Base-by-base conservation (phyloP, 2,329 filamentous ascomycete genomes). In the Verticillium tricorpus region DNA sequence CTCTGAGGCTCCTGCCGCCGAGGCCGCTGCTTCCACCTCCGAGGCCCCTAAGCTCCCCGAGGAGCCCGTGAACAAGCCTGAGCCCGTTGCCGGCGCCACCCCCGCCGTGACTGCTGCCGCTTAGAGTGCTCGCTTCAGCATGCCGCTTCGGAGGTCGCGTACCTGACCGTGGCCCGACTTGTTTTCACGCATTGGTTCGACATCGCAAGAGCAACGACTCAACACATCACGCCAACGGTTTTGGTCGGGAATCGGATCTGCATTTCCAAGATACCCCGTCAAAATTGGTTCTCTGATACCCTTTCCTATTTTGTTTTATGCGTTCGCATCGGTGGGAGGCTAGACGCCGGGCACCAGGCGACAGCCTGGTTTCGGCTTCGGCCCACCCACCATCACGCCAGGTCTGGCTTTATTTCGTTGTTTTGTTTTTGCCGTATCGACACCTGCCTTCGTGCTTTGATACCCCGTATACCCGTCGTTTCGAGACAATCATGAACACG, bases 251-350 rank as follows among this genome's bases (percentile, higher is more conserved):
- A 78, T 76, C 79, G 78, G 79, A 78, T 81, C 77, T 83, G 81
- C 80, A 83, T 84, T 82, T 83, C 78, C 40, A 77, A 81, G 80
- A 82, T 82, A 82, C 80, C 80, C 80, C 78, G 76, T 80, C 76
- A 74, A 81, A 76, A 80, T 77, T 80, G 78, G 76, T 76, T 77
- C 69, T 66, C 63, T 70, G 69, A 71, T 72, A 71, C 69, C 67
- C 70, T 66, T 66, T 65, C 62, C 65, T 66, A 65, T 63, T 65
- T 64, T 63, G 61, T 67, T 66, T 60, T 62, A 66, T 68, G 64
- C 64, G 65, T 60, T 66, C 62, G 61, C 60, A 62, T 61, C 17
- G 14, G 40, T 15, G 17, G 40, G 28, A 17, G 57, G 37, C 58
- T 28, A 58, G 64, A 65, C 59, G 64, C 55, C 62, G 59, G 60